phyloP scores from a whole-genome alignment of 345 rosid species.

The Cardamine chenopodiifolia region DNA sequence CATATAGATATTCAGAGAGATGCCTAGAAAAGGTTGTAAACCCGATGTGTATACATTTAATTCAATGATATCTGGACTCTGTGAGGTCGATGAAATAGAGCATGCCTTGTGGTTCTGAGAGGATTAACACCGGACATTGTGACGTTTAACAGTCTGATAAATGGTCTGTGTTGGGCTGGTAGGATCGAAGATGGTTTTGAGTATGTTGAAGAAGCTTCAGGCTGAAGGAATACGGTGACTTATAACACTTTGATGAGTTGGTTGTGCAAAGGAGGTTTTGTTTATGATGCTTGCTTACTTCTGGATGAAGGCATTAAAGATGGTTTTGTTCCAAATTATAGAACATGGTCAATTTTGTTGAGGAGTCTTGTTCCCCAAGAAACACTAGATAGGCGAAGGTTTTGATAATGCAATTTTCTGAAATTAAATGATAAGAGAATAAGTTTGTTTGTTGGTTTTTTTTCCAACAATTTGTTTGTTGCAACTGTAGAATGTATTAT shows the following conservation, averaged over 20 bases:
- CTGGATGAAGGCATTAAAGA: slow-evolving; percentile 54
- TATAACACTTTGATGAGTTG: slow-evolving; percentile 80
- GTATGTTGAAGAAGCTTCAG: slow-evolving; percentile 61
- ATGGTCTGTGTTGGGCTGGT: slow-evolving; percentile 72
- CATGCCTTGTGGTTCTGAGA: slow-evolving; percentile 71
- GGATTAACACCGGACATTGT: slow-evolving; percentile 79
- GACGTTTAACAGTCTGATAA: slow-evolving; percentile 76
- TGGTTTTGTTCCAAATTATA: slow-evolving; percentile 63
- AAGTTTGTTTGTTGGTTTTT: slow-evolving; percentile 7
- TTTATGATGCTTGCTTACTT: slow-evolving; percentile 63
- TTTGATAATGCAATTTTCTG: slow-evolving; percentile 15
- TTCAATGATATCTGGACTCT: slow-evolving; percentile 69
- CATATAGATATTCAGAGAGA: slow-evolving; percentile 54
- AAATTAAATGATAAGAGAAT: neutral
- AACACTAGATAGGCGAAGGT: slow-evolving; percentile 19
- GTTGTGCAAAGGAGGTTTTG: slow-evolving; percentile 64
- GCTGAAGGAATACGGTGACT: slow-evolving; percentile 74
- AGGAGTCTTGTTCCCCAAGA: slow-evolving; percentile 40
- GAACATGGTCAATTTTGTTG: slow-evolving; percentile 74
- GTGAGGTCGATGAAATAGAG: slow-evolving; percentile 59
- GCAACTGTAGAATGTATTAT: neutral
- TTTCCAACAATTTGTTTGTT: slow-evolving; percentile 21
- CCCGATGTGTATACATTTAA: slow-evolving; percentile 82
- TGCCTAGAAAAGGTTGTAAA: slow-evolving; percentile 76
- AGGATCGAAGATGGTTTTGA: slow-evolving; percentile 60